phyloP scores from a whole-genome alignment of 768 basidiomycete genomes.

The Tricholoma bakamatsutake region DNA sequence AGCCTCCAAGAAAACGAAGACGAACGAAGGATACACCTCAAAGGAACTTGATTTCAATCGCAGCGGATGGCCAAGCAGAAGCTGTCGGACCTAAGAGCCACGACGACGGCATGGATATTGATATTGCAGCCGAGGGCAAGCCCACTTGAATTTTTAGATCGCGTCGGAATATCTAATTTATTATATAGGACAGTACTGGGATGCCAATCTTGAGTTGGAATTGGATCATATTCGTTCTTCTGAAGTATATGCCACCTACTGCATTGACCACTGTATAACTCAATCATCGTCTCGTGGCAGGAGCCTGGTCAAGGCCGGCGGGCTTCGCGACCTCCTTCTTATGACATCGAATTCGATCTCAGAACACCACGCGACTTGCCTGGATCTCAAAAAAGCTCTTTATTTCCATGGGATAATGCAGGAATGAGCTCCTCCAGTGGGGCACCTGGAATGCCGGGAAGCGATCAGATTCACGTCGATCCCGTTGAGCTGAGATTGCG shows the following conservation, averaged over 20 bases:
- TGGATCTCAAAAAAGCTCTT: constrained; percentile 59
- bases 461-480: constrained; percentile 44
- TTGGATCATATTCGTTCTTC: constrained; percentile 38
- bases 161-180: background rate
- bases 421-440: constrained; percentile 56
- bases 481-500: constrained; percentile 48
- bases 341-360: constrained; percentile 44
- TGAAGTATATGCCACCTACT: constrained; percentile 37
- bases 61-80: background rate
- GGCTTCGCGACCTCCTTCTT: constrained; percentile 51
- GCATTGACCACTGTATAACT: background rate
- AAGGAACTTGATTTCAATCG: background rate
- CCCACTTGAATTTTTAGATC: background rate
- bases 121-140: constrained; percentile 5
- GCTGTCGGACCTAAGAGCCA: background rate
- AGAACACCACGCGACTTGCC: constrained; percentile 30
- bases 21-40: constrained; percentile 21
- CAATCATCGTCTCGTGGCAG: constrained; percentile 28
- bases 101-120: background rate
- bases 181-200: background rate
- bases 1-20: constrained; percentile 43
- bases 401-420: constrained; percentile 85
- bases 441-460: constrained; percentile 32
- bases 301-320: constrained; percentile 84
- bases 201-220: constrained; percentile 1